Base-by-base conservation (phyloP, 2,329 filamentous ascomycete genomes). In the Xylariaceae sp. region DNA sequence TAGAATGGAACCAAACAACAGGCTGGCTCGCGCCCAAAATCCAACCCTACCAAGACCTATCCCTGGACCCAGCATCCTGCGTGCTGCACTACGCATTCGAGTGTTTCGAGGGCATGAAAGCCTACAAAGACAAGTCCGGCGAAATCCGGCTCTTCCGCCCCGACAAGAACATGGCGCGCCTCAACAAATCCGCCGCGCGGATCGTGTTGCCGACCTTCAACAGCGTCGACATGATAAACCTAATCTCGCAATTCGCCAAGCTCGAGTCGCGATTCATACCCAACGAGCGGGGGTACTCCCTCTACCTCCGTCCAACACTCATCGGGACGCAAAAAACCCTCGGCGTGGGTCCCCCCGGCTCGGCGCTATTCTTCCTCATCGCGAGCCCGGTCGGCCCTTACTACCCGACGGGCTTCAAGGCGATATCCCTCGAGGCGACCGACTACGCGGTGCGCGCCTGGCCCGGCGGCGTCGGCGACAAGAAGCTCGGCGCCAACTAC, bases 81-180 rank as follows among this genome's bases (percentile, higher is more conserved):
- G 94, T 97, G 55, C 92, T 99, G 74, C 94, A 99, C 80, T 99
- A 99, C 72, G 94, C 90, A 43, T 97, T 97, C 67, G 89, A 95
- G 71, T 94, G 88, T 70, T 99, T 99, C 72, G 94, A 99, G 76
- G 94, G 94, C 61, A 96, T 97, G 90, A 99, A 99, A 77, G 94
- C 94, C 52, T 99, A 99, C 80, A 95, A 92, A 72, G 90, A 95
- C 74, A 82, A 80, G 63, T 68, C 82, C 39, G 89, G 89, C 61
- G 75, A 84, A 52, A 82, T 96, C 60, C 85, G 92, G 48, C 77
- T 99, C 47, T 99, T 99, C 80, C 83, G 94, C 32, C 94, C 94
- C 2, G 87, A 95, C 69, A 94, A 83, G 80, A 99, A 99, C 77
- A 97, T 97, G 92, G 85, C 78, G 57, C 87, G 94, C 53, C 74